Evolutionary conservation across 352 stramenopile genomes (phyloP).

Genomic region (Phytophthora constricta): DNA sequence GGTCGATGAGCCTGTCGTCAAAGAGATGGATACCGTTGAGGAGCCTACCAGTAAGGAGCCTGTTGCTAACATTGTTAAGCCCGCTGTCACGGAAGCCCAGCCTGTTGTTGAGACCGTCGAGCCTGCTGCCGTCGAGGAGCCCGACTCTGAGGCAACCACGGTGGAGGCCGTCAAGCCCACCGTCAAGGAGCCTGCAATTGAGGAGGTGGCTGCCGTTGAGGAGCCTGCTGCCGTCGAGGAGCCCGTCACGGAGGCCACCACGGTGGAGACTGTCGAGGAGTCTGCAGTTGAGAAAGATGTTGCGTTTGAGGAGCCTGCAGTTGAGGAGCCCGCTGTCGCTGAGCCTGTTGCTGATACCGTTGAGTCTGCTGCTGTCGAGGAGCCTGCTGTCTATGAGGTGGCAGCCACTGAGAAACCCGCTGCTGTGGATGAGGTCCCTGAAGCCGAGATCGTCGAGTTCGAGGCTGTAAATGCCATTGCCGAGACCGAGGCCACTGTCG

Average conservation of each 20-base stretch:
- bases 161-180: neutral
- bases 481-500: no score
- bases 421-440: no score
- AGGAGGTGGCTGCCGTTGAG: neutral
- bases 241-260: neutral
- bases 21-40: neutral
- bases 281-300: neutral
- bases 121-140: neutral
- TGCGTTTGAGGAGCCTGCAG: neutral
- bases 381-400: neutral
- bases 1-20: no score
- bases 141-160: neutral
- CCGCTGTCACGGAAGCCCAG: neutral
- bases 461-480: no score
- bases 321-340: no score
- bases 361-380: conserved; percentile 1
- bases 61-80: neutral
- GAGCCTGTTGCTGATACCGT: no score
- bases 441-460: no score
- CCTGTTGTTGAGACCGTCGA: neutral
- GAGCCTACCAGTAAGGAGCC: neutral
- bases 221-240: neutral
- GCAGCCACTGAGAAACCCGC: neutral
- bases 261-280: neutral
- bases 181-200: neutral